A percentile compares a stretch with the other conserved stretches of the same genome.
phyloP scores from a whole-genome alignment of 352 stramenopile species.

The Pythium dissotocum region DNA sequence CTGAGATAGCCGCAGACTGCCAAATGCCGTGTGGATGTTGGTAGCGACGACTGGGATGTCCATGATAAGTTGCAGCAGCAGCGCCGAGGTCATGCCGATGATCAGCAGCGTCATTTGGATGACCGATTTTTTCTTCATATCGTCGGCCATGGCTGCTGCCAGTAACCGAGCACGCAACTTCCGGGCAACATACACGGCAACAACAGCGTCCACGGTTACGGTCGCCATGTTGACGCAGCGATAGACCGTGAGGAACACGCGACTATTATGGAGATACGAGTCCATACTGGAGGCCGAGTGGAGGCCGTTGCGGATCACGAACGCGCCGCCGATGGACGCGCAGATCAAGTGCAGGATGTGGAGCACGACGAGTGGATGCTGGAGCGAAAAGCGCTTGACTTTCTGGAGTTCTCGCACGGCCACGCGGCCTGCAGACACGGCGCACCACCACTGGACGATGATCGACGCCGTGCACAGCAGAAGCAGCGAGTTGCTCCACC shows the following conservation, averaged over 20 bases:
- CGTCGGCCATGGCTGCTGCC: slow-evolving; percentile 62
- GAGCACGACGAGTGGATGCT: slow-evolving; percentile 60
- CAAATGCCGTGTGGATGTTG: slow-evolving; percentile 30
- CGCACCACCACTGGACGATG: slow-evolving; percentile 70
- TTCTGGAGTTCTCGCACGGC: slow-evolving; percentile 49
- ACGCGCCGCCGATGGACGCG: slow-evolving; percentile 36
- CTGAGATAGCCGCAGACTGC: slow-evolving; percentile 33
- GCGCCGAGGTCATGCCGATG: slow-evolving; percentile 37
- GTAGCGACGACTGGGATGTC: slow-evolving; percentile 44
- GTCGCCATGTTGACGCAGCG: slow-evolving; percentile 48
- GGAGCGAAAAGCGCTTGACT: slow-evolving; percentile 43
- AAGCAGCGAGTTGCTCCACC: slow-evolving; percentile 65
- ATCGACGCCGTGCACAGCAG: slow-evolving; percentile 65
- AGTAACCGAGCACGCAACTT: slow-evolving; percentile 51
- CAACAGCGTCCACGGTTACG: slow-evolving; percentile 43
- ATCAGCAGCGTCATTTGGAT: slow-evolving; percentile 71
- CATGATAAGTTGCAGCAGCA: slow-evolving; percentile 57
- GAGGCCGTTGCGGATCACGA: slow-evolving; percentile 33
- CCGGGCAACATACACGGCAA: slow-evolving; percentile 44
- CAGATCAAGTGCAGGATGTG: slow-evolving; percentile 54
- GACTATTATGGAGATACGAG: slow-evolving; percentile 25
- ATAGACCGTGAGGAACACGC: slow-evolving; percentile 36
- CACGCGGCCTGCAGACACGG: slow-evolving; percentile 53
- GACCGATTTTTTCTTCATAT: slow-evolving; percentile 78
- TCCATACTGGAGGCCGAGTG: slow-evolving; percentile 27